Conservation (phyloP, 1,284 basidiomycete genomes). For the Hymenochaete sp. region DNA sequence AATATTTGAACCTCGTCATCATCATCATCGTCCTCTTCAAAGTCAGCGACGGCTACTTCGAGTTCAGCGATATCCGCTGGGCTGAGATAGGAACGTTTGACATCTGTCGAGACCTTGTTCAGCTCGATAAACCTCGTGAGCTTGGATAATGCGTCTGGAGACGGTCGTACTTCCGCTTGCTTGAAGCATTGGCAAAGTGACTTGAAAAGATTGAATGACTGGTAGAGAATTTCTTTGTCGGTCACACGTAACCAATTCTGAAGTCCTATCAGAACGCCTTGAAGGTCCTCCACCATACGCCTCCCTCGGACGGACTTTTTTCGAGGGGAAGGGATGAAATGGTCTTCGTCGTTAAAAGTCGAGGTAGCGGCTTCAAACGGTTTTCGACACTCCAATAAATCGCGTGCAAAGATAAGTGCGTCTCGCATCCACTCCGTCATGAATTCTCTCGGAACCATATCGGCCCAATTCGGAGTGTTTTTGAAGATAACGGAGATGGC, state of each 20-base stretch:
- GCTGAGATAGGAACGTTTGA: constrained; percentile 46
- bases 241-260: constrained; percentile 84
- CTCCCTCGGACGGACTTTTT: constrained; percentile 46
- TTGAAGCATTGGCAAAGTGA: constrained; percentile 66
- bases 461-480: constrained; percentile 74
- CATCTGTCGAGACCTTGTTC: constrained; percentile 35
- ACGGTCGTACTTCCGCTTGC: constrained; percentile 44
- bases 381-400: constrained; percentile 72
- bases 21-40: constrained; percentile 32
- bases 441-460: constrained; percentile 66
- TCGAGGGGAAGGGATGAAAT: constrained; percentile 26
- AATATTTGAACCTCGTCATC: constrained; percentile 42
- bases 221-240: constrained; percentile 81
- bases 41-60: constrained; percentile 48
- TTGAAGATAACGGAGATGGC: constrained; percentile 79
- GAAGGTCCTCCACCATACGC: constrained; percentile 71
- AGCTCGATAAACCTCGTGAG: constrained; percentile 50
- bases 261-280: constrained; percentile 70
- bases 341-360: constrained; percentile 24
- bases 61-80: constrained; percentile 40
- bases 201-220: constrained; percentile 76
- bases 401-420: constrained; percentile 83
- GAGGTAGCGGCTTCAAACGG: constrained; percentile 66
- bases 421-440: constrained; percentile 98
- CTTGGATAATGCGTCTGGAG: constrained; percentile 42